A percentile compares a stretch with the other conserved stretches of the same genome.
Evolutionary conservation across 148 eudicot genomes (phyloP).

Genomic region (Rhododendron ferrugineum): DNA sequence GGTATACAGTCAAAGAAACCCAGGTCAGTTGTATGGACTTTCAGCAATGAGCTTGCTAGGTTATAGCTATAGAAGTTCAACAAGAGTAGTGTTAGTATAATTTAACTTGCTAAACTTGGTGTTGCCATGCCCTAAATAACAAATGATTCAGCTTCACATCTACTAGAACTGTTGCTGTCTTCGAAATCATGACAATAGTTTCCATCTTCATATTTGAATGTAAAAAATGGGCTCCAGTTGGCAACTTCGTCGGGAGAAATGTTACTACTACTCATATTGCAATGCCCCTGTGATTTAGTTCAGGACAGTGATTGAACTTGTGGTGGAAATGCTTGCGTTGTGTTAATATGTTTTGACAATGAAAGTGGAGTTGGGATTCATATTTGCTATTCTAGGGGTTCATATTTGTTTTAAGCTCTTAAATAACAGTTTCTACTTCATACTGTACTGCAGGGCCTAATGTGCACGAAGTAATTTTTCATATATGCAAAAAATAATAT

Average conservation of each 20-base stretch:
- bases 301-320: not conserved
- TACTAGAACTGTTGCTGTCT: not conserved
- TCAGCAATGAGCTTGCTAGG: not conserved
- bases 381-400: not conserved
- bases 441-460: not conserved
- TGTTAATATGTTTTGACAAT: not conserved
- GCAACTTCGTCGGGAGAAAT: not conserved
- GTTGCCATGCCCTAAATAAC: not conserved
- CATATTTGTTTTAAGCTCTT: not conserved
- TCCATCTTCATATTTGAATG: slow-evolving; percentile 1
- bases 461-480: not conserved
- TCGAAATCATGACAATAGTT: not conserved
- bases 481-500: not conserved
- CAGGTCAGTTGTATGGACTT: slow-evolving; percentile 46
- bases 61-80: not conserved
- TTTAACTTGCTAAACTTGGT: not conserved
- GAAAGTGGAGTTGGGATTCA: not conserved
- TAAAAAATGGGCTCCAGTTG: not conserved
- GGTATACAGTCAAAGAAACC: slow-evolving; percentile 93
- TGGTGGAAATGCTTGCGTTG: not conserved
- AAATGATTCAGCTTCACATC: not conserved
- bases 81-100: not conserved
- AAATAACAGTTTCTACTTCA: not conserved
- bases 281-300: not conserved
- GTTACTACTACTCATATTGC: not conserved